These are phyloP conservation scores for Scytalidium sp. DNA, from an alignment of 2,329 filamentous ascomycete species.

Conservation along the genomic window DNA sequence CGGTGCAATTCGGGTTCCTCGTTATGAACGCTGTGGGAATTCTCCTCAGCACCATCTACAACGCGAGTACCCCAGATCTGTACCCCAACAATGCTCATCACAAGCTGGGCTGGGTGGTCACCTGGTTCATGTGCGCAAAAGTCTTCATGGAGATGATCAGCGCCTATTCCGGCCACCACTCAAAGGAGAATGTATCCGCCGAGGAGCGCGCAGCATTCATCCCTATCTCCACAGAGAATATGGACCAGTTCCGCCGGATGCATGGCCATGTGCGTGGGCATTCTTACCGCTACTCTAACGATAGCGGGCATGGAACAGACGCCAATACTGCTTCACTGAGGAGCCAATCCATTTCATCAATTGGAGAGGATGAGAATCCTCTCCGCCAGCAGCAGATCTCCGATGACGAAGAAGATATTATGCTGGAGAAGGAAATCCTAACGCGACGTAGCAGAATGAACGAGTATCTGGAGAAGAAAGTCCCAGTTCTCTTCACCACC, in stretches of 20 bases:
- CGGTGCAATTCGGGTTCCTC: conserved; percentile 66
- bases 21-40: conserved; percentile 61
- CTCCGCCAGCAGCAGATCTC: conserved; percentile 2
- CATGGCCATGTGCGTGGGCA: conserved; percentile 34
- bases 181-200: conserved; percentile 22
- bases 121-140: conserved; percentile 69
- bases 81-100: conserved; percentile 82
- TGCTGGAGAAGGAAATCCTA: conserved; percentile 31
- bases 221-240: conserved; percentile 55
- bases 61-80: conserved; percentile 76
- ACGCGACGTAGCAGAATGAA: conserved; percentile 43
- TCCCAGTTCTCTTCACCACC: conserved; percentile 54
- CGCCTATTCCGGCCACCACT: conserved; percentile 18
- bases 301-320: conserved; percentile 73
- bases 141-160: conserved; percentile 49
- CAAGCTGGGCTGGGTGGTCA: conserved; percentile 81
- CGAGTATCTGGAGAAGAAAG: conserved; percentile 48
- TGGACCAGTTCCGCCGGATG: conserved; percentile 47
- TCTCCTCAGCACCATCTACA: conserved; percentile 68
- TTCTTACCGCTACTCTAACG: conserved; percentile 60
- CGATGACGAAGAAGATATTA: conserved; percentile 38
- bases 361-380: conserved; percentile 38
- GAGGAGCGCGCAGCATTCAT: conserved; percentile 59
- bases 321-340: conserved; percentile 63
- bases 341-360: conserved; percentile 62